These are phyloP conservation scores for grape (Vitis vinifera) DNA, from an alignment of 164 flowering plant species.

Conservation along the genomic window ASM3070453v1 NC_081808.1:19342501-19343000, in stretches of 20 bases:
- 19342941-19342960: too few species aligned
- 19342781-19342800: slow-evolving; percentile 21
- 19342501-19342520: too few species aligned
- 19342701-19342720: slow-evolving; percentile 11
- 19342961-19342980: slow-evolving; percentile 2
- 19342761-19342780: slow-evolving; percentile 9
- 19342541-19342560: too few species aligned
- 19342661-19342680: not conserved
- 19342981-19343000: slow-evolving; percentile 9
- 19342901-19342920: slow-evolving; percentile 11
- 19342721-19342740: not conserved
- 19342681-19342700: not conserved
- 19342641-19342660: not conserved
- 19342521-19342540: too few species aligned
- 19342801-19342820: not conserved
- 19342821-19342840: slow-evolving; percentile 22
- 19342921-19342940: not conserved
- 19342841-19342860: not conserved
- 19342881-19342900: slow-evolving; percentile 13
- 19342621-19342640: not conserved
- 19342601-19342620: too few species aligned
- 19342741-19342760: slow-evolving; percentile 4
- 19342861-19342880: too few species aligned
- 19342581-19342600: not conserved
- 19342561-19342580: not conserved